Conservation (phyloP, 1,284 basidiomycete species). For the Bondarzewia mesenterica region DNA sequence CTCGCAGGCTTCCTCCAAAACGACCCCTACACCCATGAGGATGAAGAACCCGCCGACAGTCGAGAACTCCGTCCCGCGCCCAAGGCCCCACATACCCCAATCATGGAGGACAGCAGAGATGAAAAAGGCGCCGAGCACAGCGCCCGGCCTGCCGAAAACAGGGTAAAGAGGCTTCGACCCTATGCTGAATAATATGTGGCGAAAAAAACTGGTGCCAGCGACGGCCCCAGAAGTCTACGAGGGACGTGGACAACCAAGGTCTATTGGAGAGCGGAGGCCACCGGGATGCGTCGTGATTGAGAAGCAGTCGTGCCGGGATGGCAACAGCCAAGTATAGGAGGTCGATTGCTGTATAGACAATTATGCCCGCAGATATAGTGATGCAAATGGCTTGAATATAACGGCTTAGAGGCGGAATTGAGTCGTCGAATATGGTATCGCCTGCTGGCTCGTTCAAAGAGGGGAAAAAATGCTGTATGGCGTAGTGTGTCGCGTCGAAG, state of each 20-base stretch:
- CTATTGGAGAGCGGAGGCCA: constrained; percentile 36
- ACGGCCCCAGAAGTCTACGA: constrained; percentile 34
- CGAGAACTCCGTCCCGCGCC: constrained; percentile 37
- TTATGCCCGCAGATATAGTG: constrained; percentile 30
- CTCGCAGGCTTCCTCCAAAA: constrained; percentile 40
- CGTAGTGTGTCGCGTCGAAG: constrained; percentile 8
- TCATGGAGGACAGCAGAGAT: constrained; percentile 51
- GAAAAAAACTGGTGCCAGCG: constrained; percentile 39
- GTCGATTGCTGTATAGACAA: constrained; percentile 36
- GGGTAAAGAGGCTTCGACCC: constrained; percentile 22
- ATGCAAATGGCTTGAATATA: constrained; percentile 36
- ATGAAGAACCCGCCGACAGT: constrained; percentile 46
- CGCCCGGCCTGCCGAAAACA: constrained; percentile 36
- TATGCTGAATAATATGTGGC: constrained; percentile 27
- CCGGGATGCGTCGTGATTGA: constrained; percentile 24
- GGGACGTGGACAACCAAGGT: constrained; percentile 31
- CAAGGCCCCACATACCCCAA: constrained; percentile 50
- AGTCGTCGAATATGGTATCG: constrained; percentile 42
- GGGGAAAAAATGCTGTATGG: constrained; percentile 5
- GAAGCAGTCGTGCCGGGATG: constrained; percentile 31
- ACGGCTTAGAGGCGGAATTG: constrained; percentile 30
- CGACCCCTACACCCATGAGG: constrained; percentile 41
- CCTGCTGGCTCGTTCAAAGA: constrained; percentile 29
- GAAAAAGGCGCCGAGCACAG: constrained; percentile 46
- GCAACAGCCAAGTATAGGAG: constrained; percentile 33